phyloP scores from a whole-genome alignment of 768 basidiomycete species.

The Clitopilus hobsonii region DNA sequence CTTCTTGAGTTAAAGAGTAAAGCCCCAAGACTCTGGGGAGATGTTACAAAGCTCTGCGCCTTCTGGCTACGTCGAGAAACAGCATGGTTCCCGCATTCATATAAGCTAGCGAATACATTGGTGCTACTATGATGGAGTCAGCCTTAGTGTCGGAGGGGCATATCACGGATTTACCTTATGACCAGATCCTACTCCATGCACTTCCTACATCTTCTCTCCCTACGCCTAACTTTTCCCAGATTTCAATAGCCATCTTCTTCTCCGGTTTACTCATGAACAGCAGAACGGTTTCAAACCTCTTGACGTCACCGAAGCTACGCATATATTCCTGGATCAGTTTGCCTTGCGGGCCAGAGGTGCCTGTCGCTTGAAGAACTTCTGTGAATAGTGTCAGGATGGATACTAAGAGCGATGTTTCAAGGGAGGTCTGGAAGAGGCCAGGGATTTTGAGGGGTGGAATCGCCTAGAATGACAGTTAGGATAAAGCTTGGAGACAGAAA shows the following conservation, averaged over 20 bases:
- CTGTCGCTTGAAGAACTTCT: conserved; percentile 16
- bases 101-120: too few species aligned
- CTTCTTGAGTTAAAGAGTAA: too few species aligned
- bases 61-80: too few species aligned
- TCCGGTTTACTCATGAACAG: conserved; percentile 60
- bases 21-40: too few species aligned
- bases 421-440: conserved; percentile 59
- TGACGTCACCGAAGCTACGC: conserved; percentile 45
- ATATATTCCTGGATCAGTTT: conserved; percentile 41
- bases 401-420: conserved; percentile 61
- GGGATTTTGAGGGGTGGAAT: conserved; percentile 55
- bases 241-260: conserved; percentile 38
- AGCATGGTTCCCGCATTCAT: too few species aligned
- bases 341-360: conserved; percentile 8
- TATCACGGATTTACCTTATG: too few species aligned
- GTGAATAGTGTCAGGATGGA: conserved; percentile 53
- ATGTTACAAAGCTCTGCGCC: too few species aligned
- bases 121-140: too few species aligned
- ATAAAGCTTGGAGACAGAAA: background rate
- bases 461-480: conserved; percentile 28
- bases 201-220: conserved; percentile 12
- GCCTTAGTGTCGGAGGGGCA: too few species aligned
- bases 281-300: conserved; percentile 59
- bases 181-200: conserved; percentile 19
- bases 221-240: conserved; percentile 39